These are phyloP conservation scores for Globisporangium polare DNA, from an alignment of 352 stramenopile species.

Conservation along the genomic window DNA sequence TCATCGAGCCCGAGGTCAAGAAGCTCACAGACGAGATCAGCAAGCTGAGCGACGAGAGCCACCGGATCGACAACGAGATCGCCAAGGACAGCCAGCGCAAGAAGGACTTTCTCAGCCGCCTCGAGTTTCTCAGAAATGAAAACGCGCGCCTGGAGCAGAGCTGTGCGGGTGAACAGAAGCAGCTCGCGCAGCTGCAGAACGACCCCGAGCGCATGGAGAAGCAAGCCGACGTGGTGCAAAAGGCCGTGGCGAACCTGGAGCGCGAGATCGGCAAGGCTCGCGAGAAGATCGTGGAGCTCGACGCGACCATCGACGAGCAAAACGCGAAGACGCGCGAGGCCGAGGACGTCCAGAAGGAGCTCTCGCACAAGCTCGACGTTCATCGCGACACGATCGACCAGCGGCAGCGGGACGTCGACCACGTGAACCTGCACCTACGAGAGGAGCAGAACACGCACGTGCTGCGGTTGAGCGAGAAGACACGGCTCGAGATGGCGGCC, in stretches of 20 bases:
- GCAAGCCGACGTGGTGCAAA: constrained; percentile 82
- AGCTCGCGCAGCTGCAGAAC: constrained; percentile 55
- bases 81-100: constrained; percentile 64
- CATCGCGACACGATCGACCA: constrained; percentile 90
- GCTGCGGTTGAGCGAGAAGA: constrained; percentile 64
- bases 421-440: constrained; percentile 81
- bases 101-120: constrained; percentile 48
- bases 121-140: constrained; percentile 57
- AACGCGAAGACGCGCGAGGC: constrained; percentile 59
- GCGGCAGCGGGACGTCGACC: constrained; percentile 88
- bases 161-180: constrained; percentile 46
- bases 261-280: constrained; percentile 57
- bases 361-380: constrained; percentile 84
- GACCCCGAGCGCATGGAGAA: constrained; percentile 84
- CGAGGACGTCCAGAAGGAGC: constrained; percentile 74
- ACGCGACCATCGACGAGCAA: constrained; percentile 38
- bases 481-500: constrained; percentile 56
- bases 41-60: constrained; percentile 59
- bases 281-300: constrained; percentile 29
- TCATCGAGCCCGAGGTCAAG: constrained; percentile 82
- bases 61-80: constrained; percentile 68
- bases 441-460: constrained; percentile 85
- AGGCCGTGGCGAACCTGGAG: constrained; percentile 66
- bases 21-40: constrained; percentile 68
- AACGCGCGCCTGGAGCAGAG: constrained; percentile 58